Conservation (phyloP, 164 flowering plant species). For the Malania oleifera region DNA sequence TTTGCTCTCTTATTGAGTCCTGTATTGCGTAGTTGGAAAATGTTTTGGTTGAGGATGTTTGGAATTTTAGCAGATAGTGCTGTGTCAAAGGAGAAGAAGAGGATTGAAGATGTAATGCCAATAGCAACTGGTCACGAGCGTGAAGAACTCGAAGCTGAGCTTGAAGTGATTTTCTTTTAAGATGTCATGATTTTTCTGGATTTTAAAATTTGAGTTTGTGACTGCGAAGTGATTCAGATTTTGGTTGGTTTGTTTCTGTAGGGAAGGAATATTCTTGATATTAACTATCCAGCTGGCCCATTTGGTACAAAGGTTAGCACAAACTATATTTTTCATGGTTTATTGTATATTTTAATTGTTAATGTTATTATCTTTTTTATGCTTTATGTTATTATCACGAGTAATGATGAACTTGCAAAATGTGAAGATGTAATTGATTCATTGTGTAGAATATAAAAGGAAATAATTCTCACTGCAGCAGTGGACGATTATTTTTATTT, state of each 20-base stretch:
- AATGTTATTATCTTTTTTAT: not conserved
- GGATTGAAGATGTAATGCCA: constrained; percentile 80
- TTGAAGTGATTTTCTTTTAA: constrained; percentile 40
- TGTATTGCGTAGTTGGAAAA: not conserved
- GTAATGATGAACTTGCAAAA: too few species aligned
- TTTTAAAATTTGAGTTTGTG: not conserved
- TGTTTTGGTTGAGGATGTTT: not conserved
- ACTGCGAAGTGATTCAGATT: not conserved
- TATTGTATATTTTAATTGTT: not conserved
- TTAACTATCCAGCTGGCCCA: constrained; percentile 66
- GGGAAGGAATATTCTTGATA: constrained; percentile 59
- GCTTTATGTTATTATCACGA: too few species aligned
- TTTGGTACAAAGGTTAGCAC: constrained; percentile 85
- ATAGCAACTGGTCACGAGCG: constrained; percentile 98
- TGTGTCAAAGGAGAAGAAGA: constrained; percentile 37
- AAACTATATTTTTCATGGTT: not conserved
- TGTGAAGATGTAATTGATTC: not conserved
- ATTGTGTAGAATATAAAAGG: too few species aligned
- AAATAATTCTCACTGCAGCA: too few species aligned
- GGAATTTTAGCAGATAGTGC: constrained; percentile 18
- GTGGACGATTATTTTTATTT: not conserved
- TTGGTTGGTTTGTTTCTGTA: constrained; percentile 19
- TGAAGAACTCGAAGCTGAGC: constrained; percentile 82
- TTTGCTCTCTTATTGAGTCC: not conserved
- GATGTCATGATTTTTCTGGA: not conserved